A percentile compares a stretch with the other conserved stretches of the same genome.
Evolutionary conservation across 1,284 basidiomycete species (phyloP).

Genomic region (Ganoderma multipileum): DNA sequence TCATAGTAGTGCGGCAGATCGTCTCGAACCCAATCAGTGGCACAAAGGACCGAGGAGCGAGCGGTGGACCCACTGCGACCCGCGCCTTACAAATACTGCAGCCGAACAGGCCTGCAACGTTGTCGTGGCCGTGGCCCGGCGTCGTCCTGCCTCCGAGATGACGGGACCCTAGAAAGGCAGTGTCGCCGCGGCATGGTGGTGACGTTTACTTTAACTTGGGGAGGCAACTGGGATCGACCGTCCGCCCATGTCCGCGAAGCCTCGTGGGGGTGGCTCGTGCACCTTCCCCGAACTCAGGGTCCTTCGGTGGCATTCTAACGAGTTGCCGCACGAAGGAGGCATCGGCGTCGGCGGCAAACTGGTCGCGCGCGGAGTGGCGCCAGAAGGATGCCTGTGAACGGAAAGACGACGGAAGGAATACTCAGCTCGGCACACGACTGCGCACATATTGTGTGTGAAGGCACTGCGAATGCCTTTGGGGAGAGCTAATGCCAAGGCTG

Average conservation of each 20-base stretch:
- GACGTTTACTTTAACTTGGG: background rate
- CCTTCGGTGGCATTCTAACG: background rate
- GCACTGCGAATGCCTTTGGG: background rate
- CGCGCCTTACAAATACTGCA: background rate
- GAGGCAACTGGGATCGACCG: background rate
- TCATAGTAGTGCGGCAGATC: background rate
- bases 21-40: background rate
- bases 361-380: background rate
- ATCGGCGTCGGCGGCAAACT: constrained; percentile 1
- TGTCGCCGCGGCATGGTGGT: background rate
- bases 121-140: background rate
- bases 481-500: background rate
- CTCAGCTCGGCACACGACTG: background rate
- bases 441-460: background rate
- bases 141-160: background rate
- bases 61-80: background rate
- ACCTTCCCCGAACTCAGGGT: background rate
- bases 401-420: background rate
- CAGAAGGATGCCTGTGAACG: background rate
- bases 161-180: background rate
- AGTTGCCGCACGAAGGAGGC: background rate
- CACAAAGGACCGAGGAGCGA: background rate
- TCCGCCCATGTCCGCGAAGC: background rate
- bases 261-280: background rate
- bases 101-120: background rate